Conservation (phyloP, 2,329 filamentous ascomycete genomes). For the Celoporthe dispersa region DNA sequence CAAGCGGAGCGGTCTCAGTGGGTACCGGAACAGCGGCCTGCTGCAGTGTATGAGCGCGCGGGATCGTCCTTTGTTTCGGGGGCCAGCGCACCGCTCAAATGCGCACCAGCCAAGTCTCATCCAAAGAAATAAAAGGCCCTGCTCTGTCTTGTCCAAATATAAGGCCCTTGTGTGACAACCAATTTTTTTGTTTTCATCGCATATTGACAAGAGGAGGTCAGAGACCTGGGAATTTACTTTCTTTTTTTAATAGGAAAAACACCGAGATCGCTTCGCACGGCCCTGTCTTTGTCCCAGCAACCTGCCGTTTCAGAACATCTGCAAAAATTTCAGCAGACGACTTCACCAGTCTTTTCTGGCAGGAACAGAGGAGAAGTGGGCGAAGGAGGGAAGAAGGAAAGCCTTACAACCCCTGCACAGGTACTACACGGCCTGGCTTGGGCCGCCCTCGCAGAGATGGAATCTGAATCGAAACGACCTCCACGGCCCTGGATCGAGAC, state of each 20-base stretch:
- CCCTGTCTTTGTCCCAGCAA: neutral
- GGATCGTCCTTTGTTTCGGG: neutral
- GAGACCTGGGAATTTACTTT: neutral
- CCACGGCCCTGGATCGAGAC: conserved; percentile 67
- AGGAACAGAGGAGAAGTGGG: too few species aligned
- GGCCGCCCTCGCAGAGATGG: conserved; percentile 33
- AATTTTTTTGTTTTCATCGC: neutral
- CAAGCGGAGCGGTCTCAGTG: neutral
- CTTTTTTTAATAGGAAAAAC: too few species aligned
- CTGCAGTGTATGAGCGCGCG: too few species aligned
- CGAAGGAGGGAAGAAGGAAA: too few species aligned
- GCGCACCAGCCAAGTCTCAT: neutral
- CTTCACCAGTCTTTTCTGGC: too few species aligned
- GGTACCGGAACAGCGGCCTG: neutral
- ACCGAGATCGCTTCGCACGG: neutral
- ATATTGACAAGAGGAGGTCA: neutral
- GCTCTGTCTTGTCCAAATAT: neutral
- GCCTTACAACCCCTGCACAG: neutral
- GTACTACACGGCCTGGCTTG: neutral
- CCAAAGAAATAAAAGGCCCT: neutral
- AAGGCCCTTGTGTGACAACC: neutral
- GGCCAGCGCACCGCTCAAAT: conserved; percentile 8
- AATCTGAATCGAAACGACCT: conserved; percentile 35
- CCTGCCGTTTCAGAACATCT: neutral
- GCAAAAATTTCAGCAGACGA: neutral